A percentile compares a stretch with the other conserved stretches of the same genome.
These are phyloP conservation scores for Ophiostoma ulmi DNA, from an alignment of 2,329 filamentous ascomycete genomes.

Conservation along the genomic window DNA sequence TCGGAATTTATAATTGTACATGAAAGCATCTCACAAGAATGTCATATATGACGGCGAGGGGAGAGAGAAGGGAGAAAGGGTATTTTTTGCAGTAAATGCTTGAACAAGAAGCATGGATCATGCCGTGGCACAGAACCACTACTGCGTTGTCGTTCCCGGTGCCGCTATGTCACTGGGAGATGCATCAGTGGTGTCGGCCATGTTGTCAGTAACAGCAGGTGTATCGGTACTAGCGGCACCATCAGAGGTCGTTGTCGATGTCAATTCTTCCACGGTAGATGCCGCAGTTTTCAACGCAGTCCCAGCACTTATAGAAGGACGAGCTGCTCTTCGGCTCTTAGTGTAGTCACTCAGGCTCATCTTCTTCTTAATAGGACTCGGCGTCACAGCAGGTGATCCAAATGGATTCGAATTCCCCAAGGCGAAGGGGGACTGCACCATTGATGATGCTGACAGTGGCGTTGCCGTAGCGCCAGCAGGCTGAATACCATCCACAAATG, in stretches of 20 bases:
- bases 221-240: not conserved
- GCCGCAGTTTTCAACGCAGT: constrained; percentile 38
- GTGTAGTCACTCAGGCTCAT: constrained; percentile 62
- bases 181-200: not conserved
- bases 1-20: not conserved
- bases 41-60: too few species aligned
- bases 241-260: not conserved
- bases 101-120: not conserved
- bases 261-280: constrained; percentile 26
- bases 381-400: constrained; percentile 39
- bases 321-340: constrained; percentile 53
- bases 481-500: constrained; percentile 26
- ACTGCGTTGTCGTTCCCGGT: not conserved
- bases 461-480: constrained; percentile 35
- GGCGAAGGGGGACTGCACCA: constrained; percentile 49
- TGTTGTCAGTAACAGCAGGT: not conserved
- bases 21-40: not conserved
- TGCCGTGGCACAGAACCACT: not conserved
- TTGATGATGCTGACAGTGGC: constrained; percentile 44
- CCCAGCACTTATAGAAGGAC: constrained; percentile 33
- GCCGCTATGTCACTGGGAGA: not conserved
- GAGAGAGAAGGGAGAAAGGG: not conserved
- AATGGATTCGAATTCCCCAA: constrained; percentile 42
- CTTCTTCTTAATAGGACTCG: constrained; percentile 63
- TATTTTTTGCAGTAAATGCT: not conserved